Base-by-base conservation (phyloP, 139 green algal species). In the Chlorella ohadii region DNA sequence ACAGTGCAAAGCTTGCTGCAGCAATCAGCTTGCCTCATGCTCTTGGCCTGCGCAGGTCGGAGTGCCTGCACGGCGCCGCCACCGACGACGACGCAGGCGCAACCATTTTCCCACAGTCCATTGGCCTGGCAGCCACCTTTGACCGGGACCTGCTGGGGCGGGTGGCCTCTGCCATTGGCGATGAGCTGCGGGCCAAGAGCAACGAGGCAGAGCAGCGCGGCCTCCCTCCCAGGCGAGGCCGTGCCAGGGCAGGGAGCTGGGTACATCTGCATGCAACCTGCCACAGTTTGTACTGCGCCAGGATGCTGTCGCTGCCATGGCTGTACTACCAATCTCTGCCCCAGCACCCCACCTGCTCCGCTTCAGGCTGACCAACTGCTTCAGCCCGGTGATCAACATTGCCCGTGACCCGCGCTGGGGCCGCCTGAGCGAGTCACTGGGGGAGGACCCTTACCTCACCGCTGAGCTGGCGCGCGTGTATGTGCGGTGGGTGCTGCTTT, bases 371-470 rank as follows among this genome's bases (percentile, higher is more conserved):
- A 88, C 89, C 20, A 90, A 90, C 51, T 76, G 61, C 71, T 93
- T 89, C 72, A 68, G 31, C 4, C 89, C 89, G 41, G 90, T 91
- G 81, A 91, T 93, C 87, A 93, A 93, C 84, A 79, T 91, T 4
- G 79, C 85, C 41, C 63, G 89, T 28, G 87, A 91, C 77, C 85
- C 87, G 13, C 72, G 89, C 12, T 93, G 89, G 89, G 89, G 89
- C 25, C 61, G 89, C 27, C 82, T 68, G 2, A 73, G 61, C 5
- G 89, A 93, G 82, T 86, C 86, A 20, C 91, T 87, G 61, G 84
- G 87, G 17, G 89, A 93, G 77, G 89, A 93, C 79, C 87, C 87
- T 1, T 19, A 74, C 7, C 89, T 91, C 9, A 93, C 87, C 1
- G 71, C 27, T 0, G 31, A 23, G 17, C 64, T 93, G 71, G 84